Conservation (phyloP, 2,329 filamentous ascomycete species). For the Raffaelea ambrosiae region DNA sequence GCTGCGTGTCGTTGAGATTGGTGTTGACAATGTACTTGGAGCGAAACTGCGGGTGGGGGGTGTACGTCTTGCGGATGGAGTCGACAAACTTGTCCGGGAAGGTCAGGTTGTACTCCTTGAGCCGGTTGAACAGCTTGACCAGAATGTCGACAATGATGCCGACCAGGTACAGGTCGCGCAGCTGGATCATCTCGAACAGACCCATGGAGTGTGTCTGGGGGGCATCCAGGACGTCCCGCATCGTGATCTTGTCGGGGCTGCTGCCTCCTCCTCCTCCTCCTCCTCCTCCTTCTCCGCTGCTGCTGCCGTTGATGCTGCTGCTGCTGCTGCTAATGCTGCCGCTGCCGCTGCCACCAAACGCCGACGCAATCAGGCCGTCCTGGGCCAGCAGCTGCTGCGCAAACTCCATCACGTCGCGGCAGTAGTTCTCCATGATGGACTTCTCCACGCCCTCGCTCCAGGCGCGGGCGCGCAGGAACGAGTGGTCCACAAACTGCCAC, state of each 20-base stretch:
- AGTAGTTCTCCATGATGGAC: constrained; percentile 79
- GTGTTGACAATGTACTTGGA: constrained; percentile 58
- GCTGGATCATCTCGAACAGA: constrained; percentile 79
- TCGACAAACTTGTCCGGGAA: constrained; percentile 42
- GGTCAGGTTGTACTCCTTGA: constrained; percentile 69
- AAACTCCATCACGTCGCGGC: constrained; percentile 89
- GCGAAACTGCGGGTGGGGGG: constrained; percentile 46
- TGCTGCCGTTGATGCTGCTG: constrained; percentile 8
- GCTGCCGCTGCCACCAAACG: constrained; percentile 33
- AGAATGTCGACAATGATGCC: constrained; percentile 74
- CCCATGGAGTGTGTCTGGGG: constrained; percentile 56
- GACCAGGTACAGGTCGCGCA: constrained; percentile 81
- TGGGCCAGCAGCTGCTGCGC: constrained; percentile 78
- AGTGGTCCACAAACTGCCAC: constrained; percentile 73
- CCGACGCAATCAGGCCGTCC: constrained; percentile 73
- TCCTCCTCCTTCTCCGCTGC: constrained; percentile 11
- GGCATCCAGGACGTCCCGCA: constrained; percentile 48
- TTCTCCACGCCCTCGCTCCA: constrained; percentile 72
- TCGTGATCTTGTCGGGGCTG: too few relatives aligned
- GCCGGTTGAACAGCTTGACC: constrained; percentile 70
- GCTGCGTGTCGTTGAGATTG: constrained; percentile 73
- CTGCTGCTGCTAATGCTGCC: constrained; percentile 11
- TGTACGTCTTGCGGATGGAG: constrained; percentile 59
- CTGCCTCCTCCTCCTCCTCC: too few relatives aligned
- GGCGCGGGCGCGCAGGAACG: constrained; percentile 72